Evolutionary conservation across 495 filamentous ascomycete species (phyloP).

Genomic region (Staphylotrichum tortipilum): DNA sequence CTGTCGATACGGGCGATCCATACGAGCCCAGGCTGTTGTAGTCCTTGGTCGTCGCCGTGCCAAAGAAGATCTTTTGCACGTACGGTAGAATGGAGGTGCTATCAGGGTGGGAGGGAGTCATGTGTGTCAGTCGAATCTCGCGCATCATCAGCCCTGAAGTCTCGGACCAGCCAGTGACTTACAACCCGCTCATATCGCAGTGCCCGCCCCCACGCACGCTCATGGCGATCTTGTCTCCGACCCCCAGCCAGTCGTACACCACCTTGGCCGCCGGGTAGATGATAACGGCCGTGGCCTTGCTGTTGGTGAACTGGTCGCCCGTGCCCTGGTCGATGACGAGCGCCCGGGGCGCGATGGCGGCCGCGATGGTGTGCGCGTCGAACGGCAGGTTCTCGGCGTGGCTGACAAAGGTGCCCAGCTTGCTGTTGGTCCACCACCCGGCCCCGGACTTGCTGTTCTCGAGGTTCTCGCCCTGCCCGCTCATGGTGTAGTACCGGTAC

Average conservation of each 20-base stretch:
- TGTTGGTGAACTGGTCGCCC: constrained; percentile 42
- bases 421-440: constrained; percentile 43
- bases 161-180: constrained; percentile 15
- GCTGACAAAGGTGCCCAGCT: constrained; percentile 41
- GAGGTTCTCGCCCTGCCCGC: constrained; percentile 45
- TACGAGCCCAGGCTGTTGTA: constrained; percentile 38
- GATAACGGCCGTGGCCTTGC: constrained; percentile 41
- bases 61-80: constrained; percentile 42
- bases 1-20: constrained; percentile 37
- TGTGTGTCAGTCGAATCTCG: not conserved
- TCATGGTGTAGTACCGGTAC: constrained; percentile 43
- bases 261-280: constrained; percentile 44
- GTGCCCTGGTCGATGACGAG: constrained; percentile 43
- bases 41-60: constrained; percentile 38
- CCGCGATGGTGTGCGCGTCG: constrained; percentile 47
- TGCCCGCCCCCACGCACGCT: constrained; percentile 41
- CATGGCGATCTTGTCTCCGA: constrained; percentile 40
- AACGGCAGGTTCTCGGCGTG: constrained; percentile 41
- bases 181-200: constrained; percentile 44
- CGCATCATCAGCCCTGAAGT: not conserved
- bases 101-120: too few species aligned
- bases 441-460: constrained; percentile 49
- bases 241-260: constrained; percentile 46
- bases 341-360: constrained; percentile 45
- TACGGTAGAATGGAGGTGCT: constrained; percentile 43